Percentiles rank a stretch among this genome's conserved stretches.
Conservation (phyloP, 176 grass and related monocot species). For the Cymbopogon citratus region DNA sequence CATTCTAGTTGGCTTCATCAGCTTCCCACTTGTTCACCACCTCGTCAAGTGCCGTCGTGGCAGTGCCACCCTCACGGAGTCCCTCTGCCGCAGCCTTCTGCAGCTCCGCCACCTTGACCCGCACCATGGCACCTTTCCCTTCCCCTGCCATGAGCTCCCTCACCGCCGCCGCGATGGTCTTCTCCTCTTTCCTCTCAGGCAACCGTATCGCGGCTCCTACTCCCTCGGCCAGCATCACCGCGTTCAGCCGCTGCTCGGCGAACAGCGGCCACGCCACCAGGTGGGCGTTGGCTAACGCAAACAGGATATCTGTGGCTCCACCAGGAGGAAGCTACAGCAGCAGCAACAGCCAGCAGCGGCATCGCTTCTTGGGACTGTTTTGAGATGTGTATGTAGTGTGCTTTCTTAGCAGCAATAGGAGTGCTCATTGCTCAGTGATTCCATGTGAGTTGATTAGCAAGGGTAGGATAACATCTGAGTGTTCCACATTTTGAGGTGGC, state of each 20-base stretch:
- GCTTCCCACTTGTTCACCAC: background rate
- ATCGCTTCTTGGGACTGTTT: conserved; percentile 53
- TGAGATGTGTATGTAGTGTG: conserved; percentile 20
- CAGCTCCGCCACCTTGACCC: too few relatives aligned
- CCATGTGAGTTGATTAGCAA: background rate
- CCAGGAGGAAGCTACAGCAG: conserved; percentile 34
- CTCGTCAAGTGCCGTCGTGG: background rate
- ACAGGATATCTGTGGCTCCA: conserved; percentile 65
- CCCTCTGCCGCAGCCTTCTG: too few relatives aligned
- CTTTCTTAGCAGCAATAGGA: background rate
- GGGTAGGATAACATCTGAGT: conserved; percentile 27
- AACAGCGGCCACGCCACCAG: conserved; percentile 2
- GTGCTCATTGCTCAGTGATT: background rate
- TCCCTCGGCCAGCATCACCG: conserved; percentile 30
- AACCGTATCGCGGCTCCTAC: conserved; percentile 18
- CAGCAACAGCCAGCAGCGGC: conserved; percentile 29
- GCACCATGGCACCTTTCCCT: too few relatives aligned
- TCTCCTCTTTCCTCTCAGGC: background rate
- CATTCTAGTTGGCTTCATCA: too few relatives aligned
- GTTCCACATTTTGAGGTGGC: conserved; percentile 25
- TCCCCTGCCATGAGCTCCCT: conserved; percentile 43
- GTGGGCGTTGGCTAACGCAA: conserved; percentile 62
- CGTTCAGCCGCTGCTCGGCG: conserved; percentile 53
- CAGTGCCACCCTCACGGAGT: too few relatives aligned
- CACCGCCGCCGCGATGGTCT: conserved; percentile 27